A percentile compares a stretch with the other conserved stretches of the same genome.
Conservation (phyloP, 768 basidiomycete genomes). For the Termitomyces sp. region DNA sequence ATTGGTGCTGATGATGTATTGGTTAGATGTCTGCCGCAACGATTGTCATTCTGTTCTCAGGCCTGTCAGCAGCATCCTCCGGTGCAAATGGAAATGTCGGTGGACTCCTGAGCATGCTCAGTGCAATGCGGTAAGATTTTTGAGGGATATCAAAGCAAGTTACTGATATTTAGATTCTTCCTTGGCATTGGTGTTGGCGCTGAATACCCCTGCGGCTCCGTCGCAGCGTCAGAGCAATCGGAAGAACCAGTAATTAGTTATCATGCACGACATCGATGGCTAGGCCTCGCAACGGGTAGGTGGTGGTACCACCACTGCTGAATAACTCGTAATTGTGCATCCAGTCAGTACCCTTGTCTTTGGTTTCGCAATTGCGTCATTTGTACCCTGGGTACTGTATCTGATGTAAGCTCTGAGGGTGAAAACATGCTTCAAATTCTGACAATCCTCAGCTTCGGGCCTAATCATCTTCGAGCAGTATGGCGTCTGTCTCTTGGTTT, state of each 20-base stretch:
- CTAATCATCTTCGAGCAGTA: constrained; percentile 72
- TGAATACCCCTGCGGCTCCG: constrained; percentile 85
- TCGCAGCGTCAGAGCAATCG: constrained; percentile 83
- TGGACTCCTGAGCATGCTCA: constrained; percentile 73
- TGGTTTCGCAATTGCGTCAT: constrained; percentile 71
- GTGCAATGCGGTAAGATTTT: constrained; percentile 55
- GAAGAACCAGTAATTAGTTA: constrained; percentile 74
- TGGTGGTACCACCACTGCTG: neutral
- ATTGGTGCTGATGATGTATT: neutral
- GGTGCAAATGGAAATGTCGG: constrained; percentile 62
- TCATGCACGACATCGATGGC: constrained; percentile 77
- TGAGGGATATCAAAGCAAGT: neutral
- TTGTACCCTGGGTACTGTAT: constrained; percentile 76
- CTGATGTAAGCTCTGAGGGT: constrained; percentile 51
- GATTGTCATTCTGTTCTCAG: constrained; percentile 51
- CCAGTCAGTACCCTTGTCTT: constrained; percentile 80
- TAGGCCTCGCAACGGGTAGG: constrained; percentile 80
- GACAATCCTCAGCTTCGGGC: constrained; percentile 67
- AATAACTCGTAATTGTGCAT: neutral
- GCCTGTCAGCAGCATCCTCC: constrained; percentile 71
- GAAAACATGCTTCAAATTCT: no score
- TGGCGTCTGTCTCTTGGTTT: constrained; percentile 85
- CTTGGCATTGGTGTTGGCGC: constrained; percentile 87
- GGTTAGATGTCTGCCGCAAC: neutral
- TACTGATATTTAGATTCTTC: constrained; percentile 53